Base-by-base conservation (phyloP, 1,284 basidiomycete species). In the Paramarasmius palmivorus region DNA sequence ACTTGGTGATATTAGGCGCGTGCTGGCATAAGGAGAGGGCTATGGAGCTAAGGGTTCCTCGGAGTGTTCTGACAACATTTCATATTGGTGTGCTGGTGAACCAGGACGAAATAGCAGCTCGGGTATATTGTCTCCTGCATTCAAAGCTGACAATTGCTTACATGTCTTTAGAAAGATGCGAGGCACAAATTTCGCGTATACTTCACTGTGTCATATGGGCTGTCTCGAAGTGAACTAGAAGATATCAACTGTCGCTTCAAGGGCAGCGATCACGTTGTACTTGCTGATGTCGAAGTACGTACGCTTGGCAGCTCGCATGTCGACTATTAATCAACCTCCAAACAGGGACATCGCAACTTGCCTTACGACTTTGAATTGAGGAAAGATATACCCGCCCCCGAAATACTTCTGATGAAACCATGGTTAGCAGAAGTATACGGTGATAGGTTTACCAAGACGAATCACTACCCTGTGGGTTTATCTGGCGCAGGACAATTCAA, bases 21-120 rank as follows among this genome's bases (percentile, higher is more conserved):
- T 73, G 79, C 0, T 93, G 91, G 90, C 87, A 92, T 56, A 85
- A 84, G 60, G 80, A 88, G 35, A 77, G 93, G 8, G 93, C 79
- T 3, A 72, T 90, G 44, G 86, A 88, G 52, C 73, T 95, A 2
- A 69, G 86, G 66, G 92, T 93, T 4, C 73, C 86, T n/a, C 82
- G 88, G 2, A 77, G 77, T 4, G 82, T 83, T 2, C 83, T 82
- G 52, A 94, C 90, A 0, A 92, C 85, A 0, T 93, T 94, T 67
- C 92, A 90, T 67, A 68, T 94, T 19, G 93, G 83, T 8, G 78
- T 69, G 0, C 55, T 83, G n/a, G 68, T 73, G 17, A 81, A 81
- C 53, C 59, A 65, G n/a, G 69, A 73, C 2, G 68, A 68, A 12
- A 52, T 72, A 9, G 61, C 59, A 36, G 52, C 52, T 25, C 59